Evolutionary conservation across 768 basidiomycete genomes (phyloP).

Genomic region (Imleria badia): DNA sequence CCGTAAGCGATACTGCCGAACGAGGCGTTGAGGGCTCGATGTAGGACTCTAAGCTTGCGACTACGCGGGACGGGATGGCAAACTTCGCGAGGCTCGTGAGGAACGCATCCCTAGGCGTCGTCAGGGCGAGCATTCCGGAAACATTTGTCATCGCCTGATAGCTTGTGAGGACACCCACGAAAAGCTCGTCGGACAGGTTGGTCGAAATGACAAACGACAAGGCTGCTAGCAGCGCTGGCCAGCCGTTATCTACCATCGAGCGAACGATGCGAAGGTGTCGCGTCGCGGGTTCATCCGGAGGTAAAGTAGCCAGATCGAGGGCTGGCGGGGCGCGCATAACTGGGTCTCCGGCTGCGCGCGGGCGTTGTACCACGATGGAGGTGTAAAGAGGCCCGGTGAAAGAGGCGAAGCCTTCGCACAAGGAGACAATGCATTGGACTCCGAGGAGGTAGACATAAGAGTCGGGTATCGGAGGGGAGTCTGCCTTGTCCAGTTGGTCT

Average conservation of each 20-base stretch:
- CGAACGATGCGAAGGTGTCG: conserved; percentile 62
- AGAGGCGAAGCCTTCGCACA: conserved; percentile 83
- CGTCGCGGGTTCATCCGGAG: conserved; percentile 52
- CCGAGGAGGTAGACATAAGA: conserved; percentile 91
- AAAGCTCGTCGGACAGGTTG: conserved; percentile 89
- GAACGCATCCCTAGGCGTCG: conserved; percentile 91
- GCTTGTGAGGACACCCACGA: conserved; percentile 80
- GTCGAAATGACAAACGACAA: conserved; percentile 88
- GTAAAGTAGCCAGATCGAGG: conserved; percentile 58
- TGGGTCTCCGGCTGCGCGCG: conserved; percentile 60
- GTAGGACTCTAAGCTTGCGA: conserved; percentile 74
- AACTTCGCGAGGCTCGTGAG: conserved; percentile 87
- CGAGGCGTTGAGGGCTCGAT: conserved; percentile 58
- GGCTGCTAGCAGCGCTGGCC: conserved; percentile 91
- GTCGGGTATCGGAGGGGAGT: conserved; percentile 91
- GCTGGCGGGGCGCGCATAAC: conserved; percentile 71
- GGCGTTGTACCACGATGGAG: conserved; percentile 63
- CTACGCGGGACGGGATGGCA: conserved; percentile 87
- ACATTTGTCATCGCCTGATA: conserved; percentile 85
- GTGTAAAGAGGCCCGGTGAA: conserved; percentile 78
- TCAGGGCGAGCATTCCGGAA: conserved; percentile 82
- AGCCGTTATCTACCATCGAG: conserved; percentile 81
- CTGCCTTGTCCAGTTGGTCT: conserved; percentile 97
- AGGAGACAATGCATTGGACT: conserved; percentile 80
- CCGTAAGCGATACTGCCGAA: conserved; percentile 55